A percentile compares a stretch with the other conserved stretches of the same genome.
Conservation (phyloP, 2,329 filamentous ascomycete species). For the Parastagonospora nodorum region DNA sequence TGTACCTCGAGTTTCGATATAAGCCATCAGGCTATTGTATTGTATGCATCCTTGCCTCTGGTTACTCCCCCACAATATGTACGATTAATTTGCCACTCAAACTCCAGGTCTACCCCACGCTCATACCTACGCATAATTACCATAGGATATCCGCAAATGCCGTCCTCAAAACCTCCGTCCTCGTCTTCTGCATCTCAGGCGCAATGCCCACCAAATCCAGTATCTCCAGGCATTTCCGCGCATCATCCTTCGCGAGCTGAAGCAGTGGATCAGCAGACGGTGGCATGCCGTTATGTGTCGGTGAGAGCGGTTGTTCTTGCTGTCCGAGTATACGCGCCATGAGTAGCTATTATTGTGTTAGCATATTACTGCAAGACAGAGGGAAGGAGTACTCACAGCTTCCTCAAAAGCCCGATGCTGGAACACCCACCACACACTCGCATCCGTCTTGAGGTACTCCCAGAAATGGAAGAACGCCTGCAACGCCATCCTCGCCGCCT, state of each 20-base stretch:
- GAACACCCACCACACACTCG: constrained; percentile 83
- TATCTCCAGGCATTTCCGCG: constrained; percentile 52
- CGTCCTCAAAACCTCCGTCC: constrained; percentile 52
- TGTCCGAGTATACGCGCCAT: constrained; percentile 46
- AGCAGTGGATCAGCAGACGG: constrained; percentile 41
- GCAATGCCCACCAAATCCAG: constrained; percentile 51
- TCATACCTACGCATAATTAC: constrained; percentile 15
- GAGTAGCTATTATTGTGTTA: constrained; percentile 35
- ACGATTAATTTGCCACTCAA: too few relatives aligned
- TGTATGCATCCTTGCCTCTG: too few relatives aligned
- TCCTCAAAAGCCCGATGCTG: constrained; percentile 81
- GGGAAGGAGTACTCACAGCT: constrained; percentile 61
- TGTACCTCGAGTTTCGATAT: too few relatives aligned
- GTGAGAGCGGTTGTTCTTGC: constrained; percentile 40
- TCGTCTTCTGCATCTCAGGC: constrained; percentile 55
- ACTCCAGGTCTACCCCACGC: too few relatives aligned
- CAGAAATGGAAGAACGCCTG: constrained; percentile 76
- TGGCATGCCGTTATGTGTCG: constrained; percentile 26
- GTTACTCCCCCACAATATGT: too few relatives aligned
- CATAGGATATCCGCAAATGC: constrained; percentile 50
- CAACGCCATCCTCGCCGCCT: constrained; percentile 77
- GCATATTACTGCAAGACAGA: not conserved
- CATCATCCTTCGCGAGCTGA: constrained; percentile 50
- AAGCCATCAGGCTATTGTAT: too few relatives aligned
- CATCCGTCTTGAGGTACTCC: constrained; percentile 70